Percentiles rank a stretch among this genome's conserved stretches.
Evolutionary conservation across 257 asterid species (phyloP).

Genomic region (Lithospermum erythrorhizon): DNA sequence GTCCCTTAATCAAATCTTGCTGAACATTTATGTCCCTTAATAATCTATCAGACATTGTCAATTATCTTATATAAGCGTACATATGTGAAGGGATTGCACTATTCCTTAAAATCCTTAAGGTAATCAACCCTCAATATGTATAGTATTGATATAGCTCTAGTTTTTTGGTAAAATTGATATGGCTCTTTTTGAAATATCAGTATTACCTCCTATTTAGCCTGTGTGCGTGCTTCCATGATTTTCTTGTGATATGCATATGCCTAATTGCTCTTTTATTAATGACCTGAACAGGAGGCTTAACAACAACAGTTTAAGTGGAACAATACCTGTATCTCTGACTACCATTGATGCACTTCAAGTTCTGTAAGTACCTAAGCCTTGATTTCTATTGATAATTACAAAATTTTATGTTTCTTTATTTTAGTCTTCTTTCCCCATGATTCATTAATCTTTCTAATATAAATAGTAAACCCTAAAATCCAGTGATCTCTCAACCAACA

Average conservation of each 20-base stretch:
- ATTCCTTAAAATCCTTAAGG: neutral
- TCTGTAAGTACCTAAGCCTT: conserved; percentile 47
- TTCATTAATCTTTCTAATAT: conserved; percentile 3
- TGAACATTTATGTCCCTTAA: too few relatives aligned
- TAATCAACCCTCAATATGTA: too few relatives aligned
- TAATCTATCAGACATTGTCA: neutral
- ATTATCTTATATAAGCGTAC: neutral
- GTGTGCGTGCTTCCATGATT: neutral
- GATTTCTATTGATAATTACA: neutral
- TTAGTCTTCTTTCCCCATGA: neutral
- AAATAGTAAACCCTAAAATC: conserved; percentile 18
- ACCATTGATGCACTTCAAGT: conserved; percentile 68
- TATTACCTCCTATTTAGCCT: too few relatives aligned
- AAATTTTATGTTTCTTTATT: neutral
- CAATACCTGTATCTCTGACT: conserved; percentile 65
- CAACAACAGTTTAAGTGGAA: conserved; percentile 68
- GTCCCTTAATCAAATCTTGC: too few relatives aligned
- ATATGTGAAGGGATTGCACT: neutral
- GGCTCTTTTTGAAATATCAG: too few relatives aligned
- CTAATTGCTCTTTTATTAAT: conserved; percentile 10
- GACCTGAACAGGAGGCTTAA: conserved; percentile 73
- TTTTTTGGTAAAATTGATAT: too few relatives aligned
- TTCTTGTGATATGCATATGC: conserved; percentile 9
- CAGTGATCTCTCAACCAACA: conserved; percentile 90
- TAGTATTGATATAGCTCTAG: too few relatives aligned